Evolutionary conservation across 2,329 filamentous ascomycete genomes (phyloP).

Genomic region (Aureobasidium sp.): DNA sequence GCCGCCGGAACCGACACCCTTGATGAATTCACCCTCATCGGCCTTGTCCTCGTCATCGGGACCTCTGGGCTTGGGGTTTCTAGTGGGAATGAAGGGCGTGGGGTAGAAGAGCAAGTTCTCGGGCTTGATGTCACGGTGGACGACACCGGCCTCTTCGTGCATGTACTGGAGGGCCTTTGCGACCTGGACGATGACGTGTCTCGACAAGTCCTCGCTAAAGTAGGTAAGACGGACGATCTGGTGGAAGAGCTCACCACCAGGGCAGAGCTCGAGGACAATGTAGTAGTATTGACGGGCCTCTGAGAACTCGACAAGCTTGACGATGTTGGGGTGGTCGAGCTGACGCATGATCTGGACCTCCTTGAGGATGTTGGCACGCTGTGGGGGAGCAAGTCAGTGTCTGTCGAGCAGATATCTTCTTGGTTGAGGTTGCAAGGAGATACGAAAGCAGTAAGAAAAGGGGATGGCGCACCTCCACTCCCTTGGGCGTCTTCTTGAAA

Average conservation of each 20-base stretch:
- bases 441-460: constrained; percentile 15
- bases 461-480: constrained; percentile 81
- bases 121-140: constrained; percentile 97
- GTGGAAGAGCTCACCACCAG: constrained; percentile 94
- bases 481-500: constrained; percentile 82
- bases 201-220: constrained; percentile 90
- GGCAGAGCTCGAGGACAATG: constrained; percentile 89
- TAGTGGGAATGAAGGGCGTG: constrained; percentile 70
- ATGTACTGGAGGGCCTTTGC: constrained; percentile 90
- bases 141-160: constrained; percentile 89
- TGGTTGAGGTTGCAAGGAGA: constrained; percentile 18
- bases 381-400: constrained; percentile 34
- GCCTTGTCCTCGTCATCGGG: constrained; percentile 95
- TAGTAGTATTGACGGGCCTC: constrained; percentile 96
- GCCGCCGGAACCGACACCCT: constrained; percentile 72
- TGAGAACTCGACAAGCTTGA: constrained; percentile 86
- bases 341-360: constrained; percentile 99
- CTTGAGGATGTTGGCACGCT: constrained; percentile 97
- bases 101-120: constrained; percentile 95
- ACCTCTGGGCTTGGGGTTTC: constrained; percentile 67
- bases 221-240: constrained; percentile 97
- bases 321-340: constrained; percentile 90
- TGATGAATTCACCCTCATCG: constrained; percentile 88
- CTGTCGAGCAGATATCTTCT: constrained; percentile 14
- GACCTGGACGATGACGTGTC: constrained; percentile 91